Evolutionary conservation across 1,284 basidiomycete species (phyloP).

Genomic region (Meripilus lineatus): DNA sequence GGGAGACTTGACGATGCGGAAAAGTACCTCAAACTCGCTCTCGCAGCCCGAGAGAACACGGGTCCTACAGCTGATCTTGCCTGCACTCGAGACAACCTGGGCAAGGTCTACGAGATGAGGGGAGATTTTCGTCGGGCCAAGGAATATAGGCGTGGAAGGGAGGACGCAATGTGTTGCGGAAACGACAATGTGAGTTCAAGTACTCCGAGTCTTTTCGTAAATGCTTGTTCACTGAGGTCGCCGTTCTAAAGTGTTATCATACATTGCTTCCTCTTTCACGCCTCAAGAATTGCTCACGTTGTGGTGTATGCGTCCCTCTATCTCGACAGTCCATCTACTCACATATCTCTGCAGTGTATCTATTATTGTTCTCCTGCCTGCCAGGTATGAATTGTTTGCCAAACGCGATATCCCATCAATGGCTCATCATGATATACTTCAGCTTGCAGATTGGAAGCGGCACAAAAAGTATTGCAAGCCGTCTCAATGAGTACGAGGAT

Average conservation of each 20-base stretch:
- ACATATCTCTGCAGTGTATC: too few relatives aligned
- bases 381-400: slow-evolving; percentile 10
- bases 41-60: slow-evolving; percentile 21
- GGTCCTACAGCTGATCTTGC: slow-evolving; percentile 26
- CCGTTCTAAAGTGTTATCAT: too few relatives aligned
- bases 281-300: too few relatives aligned
- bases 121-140: slow-evolving; percentile 25
- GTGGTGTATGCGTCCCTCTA: too few relatives aligned
- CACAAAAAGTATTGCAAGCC: slow-evolving; percentile 15
- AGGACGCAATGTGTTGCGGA: slow-evolving; percentile 25
- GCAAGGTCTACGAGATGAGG: slow-evolving; percentile 27
- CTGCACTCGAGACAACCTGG: slow-evolving; percentile 31
- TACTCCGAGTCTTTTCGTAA: too few relatives aligned
- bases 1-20: slow-evolving; percentile 30
- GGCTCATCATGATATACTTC: background rate
- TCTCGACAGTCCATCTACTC: too few relatives aligned
- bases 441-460: slow-evolving; percentile 16
- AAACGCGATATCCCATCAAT: too few relatives aligned
- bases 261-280: too few relatives aligned
- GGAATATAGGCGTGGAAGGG: slow-evolving; percentile 23
- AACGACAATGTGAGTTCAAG: slow-evolving; percentile 23
- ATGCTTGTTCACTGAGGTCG: too few relatives aligned
- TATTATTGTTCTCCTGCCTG: slow-evolving; percentile 17
- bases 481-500: slow-evolving; percentile 1
- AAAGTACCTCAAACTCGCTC: slow-evolving; percentile 24